phyloP scores from a whole-genome alignment of 108 stramenopile species.

The Parmales sp. region DNA sequence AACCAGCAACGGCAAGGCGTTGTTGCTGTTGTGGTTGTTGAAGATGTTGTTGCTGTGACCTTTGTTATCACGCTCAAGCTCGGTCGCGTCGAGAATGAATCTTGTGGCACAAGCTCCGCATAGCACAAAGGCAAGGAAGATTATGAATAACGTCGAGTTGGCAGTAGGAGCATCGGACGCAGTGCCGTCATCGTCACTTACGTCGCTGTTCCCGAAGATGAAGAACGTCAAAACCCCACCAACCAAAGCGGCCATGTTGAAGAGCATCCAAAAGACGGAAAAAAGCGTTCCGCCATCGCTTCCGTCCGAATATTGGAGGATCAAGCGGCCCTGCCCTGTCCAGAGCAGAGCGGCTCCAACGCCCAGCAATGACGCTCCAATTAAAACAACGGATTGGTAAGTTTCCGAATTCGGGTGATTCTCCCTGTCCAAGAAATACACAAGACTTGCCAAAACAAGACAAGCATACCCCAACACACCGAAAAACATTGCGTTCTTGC shows the following conservation, averaged over 20 bases:
- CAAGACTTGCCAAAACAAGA: constrained; percentile 24
- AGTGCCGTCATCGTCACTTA: background rate
- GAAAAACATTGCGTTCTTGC: constrained; percentile 27
- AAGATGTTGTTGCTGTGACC: constrained; percentile 10
- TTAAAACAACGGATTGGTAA: constrained; percentile 15
- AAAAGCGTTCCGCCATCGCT: constrained; percentile 29
- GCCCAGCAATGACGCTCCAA: constrained; percentile 30
- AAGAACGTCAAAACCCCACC: constrained; percentile 39
- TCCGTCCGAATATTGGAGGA: constrained; percentile 31
- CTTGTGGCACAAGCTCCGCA: constrained; percentile 33
- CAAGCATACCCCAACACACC: constrained; percentile 36
- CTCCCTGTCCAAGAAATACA: constrained; percentile 26
- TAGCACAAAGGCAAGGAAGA: constrained; percentile 37
- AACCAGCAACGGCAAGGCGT: background rate
- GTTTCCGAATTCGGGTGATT: background rate
- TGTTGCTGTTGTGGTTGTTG: constrained; percentile 14
- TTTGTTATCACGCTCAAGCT: constrained; percentile 6
- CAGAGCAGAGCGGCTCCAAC: constrained; percentile 39
- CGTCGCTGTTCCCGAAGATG: constrained; percentile 19
- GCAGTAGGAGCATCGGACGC: constrained; percentile 6
- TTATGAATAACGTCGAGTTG: constrained; percentile 19
- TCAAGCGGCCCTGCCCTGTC: constrained; percentile 40
- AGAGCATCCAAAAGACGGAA: constrained; percentile 42
- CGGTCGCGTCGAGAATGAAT: constrained; percentile 26
- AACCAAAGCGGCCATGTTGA: constrained; percentile 36